Evolutionary conservation across 2,329 filamentous ascomycete genomes (phyloP), one percentile per base, ranked within the genome.

Genomic region (Microsporum canis): DNA sequence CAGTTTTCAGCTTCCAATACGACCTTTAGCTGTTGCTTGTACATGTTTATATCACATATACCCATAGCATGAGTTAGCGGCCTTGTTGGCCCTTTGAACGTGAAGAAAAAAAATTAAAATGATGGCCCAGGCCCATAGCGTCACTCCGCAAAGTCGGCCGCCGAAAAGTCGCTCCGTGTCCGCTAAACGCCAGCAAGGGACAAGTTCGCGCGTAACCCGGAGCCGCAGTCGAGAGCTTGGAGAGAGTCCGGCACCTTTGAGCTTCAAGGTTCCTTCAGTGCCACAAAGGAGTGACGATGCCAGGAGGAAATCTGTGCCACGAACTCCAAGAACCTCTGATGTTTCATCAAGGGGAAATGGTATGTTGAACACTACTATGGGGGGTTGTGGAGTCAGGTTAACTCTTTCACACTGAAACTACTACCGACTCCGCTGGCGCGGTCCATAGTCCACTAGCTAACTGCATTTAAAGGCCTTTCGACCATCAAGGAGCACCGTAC

Each of bases 191-290:
- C n/a, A 27, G 47, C 51, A 55, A 27, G 47, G 31, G 4, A 49
- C 36, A n/a, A 60, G 57, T 7, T 47, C 57, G 7, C 60, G 60
- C 6, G 8, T 55, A 34, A 60, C 49, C 31, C 8, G 57, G 49
- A 60, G 57, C 29, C 57, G 33, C 27, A 60, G 57, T 41, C 36
- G 49, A 31, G 60, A 62, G 39, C 33, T 56, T 10, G 57, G 57
- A n/a, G 45, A 53, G 51, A 8, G 7, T 0, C 51, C 51, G 14
- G 29, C 31, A 2, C 33, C 14, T 5, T n/a, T 12, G 6, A 38
- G 33, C 38, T 59, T 36, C 43, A 60, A 55, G 17, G 58, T n/a
- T 14, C 31, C 38, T 17, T 55, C 51, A 17, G 12, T 55, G 29
- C 51, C 31, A 23, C 51, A 17, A 6, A 55, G 36, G 51, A 36